These are phyloP conservation scores for Albophoma yamanashiensis DNA, from an alignment of 2,329 filamentous ascomycete genomes.

Conservation along the genomic window DNA sequence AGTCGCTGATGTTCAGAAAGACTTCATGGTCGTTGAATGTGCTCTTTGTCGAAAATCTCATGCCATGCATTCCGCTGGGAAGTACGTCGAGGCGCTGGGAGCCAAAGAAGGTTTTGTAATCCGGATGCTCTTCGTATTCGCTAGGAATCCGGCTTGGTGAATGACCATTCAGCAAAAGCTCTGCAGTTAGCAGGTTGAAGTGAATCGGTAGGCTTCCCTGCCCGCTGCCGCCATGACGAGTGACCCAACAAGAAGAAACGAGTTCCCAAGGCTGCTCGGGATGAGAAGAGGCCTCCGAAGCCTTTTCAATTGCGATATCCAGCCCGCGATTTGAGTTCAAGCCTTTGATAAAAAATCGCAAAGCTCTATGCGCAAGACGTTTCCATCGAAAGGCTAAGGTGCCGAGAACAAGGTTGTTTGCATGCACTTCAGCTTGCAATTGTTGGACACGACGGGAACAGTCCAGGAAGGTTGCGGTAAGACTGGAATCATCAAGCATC, in stretches of 20 bases:
- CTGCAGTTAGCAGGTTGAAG: slow-evolving; percentile 39
- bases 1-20: slow-evolving; percentile 18
- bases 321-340: background rate
- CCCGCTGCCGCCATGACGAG: background rate
- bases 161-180: slow-evolving; percentile 39
- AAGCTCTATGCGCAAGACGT: background rate
- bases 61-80: slow-evolving; percentile 22
- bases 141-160: slow-evolving; percentile 35
- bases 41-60: slow-evolving; percentile 28
- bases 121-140: slow-evolving; percentile 27
- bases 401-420: background rate
- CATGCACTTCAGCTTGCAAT: background rate
- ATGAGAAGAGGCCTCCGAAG: slow-evolving; percentile 1
- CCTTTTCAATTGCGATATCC: background rate
- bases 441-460: background rate
- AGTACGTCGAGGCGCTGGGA: slow-evolving; percentile 29
- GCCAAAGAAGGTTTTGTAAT: slow-evolving; percentile 34
- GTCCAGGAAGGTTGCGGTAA: background rate
- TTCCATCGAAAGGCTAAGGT: background rate
- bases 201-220: slow-evolving; percentile 16
- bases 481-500: background rate
- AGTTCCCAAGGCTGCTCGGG: background rate
- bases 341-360: background rate
- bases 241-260: background rate
- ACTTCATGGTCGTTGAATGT: slow-evolving; percentile 18